Evolutionary conservation across 495 filamentous ascomycete species (phyloP).

Genomic region (Lophiostoma macrostomum): DNA sequence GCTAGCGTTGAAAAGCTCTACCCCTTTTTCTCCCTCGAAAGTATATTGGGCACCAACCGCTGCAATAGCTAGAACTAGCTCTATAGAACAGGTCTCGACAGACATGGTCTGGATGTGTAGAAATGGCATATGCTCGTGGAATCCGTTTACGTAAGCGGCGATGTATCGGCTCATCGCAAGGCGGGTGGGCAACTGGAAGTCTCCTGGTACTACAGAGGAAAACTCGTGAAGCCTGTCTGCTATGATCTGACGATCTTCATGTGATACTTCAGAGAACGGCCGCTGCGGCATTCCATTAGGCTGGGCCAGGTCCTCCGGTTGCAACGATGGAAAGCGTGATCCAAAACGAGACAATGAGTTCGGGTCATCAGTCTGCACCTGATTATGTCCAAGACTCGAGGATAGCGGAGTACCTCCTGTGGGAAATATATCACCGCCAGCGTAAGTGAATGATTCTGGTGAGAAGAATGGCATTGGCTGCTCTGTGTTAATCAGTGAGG

Average conservation of each 20-base stretch:
- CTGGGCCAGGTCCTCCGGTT: conserved; percentile 54
- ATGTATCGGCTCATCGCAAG: conserved; percentile 64
- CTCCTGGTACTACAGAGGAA: conserved; percentile 58
- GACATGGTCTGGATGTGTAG: conserved; percentile 63
- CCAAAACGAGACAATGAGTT: conserved; percentile 54
- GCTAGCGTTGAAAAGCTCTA: conserved; percentile 68
- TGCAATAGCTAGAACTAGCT: conserved; percentile 61
- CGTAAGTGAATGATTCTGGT: conserved; percentile 28
- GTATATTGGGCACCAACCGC: conserved; percentile 65
- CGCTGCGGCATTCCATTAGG: conserved; percentile 51
- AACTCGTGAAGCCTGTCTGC: conserved; percentile 64
- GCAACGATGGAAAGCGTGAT: conserved; percentile 64
- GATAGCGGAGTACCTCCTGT: conserved; percentile 52
- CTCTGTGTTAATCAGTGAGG: conserved; percentile 25
- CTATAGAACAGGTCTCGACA: conserved; percentile 52
- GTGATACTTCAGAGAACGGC: conserved; percentile 64
- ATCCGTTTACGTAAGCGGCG: conserved; percentile 65
- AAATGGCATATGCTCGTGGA: conserved; percentile 67
- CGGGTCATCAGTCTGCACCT: conserved; percentile 39
- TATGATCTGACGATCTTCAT: conserved; percentile 58
- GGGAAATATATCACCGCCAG: conserved; percentile 54
- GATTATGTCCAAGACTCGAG: conserved; percentile 47
- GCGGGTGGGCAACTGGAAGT: conserved; percentile 62
- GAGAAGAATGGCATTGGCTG: conserved; percentile 33
- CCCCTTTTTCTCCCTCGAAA: conserved; percentile 53